Percentiles rank a stretch among this genome's conserved stretches.
phyloP scores from a whole-genome alignment of 179 eudicot genomes.

The Nepenthes alata region DNA sequence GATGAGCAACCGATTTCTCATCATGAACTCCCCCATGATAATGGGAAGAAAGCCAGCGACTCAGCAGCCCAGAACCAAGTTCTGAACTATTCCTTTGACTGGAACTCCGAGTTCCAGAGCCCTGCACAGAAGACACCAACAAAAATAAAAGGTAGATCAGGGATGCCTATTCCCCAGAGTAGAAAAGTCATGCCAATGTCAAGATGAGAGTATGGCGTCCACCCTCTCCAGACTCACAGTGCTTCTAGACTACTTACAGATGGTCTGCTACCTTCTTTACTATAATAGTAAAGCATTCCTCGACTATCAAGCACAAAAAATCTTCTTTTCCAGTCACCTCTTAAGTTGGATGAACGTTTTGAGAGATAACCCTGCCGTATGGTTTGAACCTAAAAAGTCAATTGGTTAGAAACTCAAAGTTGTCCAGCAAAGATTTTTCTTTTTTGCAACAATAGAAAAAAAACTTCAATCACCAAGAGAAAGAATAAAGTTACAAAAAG shows the following conservation, averaged over 20 bases:
- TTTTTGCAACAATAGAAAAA: not conserved
- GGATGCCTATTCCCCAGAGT: not conserved
- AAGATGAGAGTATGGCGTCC: not conserved
- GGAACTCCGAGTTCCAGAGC: slow-evolving; percentile 72
- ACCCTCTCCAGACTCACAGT: not conserved
- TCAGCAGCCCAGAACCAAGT: slow-evolving; percentile 88
- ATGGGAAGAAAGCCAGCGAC: slow-evolving; percentile 98
- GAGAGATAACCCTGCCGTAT: slow-evolving; percentile 97
- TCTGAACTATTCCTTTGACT: slow-evolving; percentile 96
- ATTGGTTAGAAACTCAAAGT: slow-evolving; percentile 12
- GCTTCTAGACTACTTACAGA: slow-evolving; percentile 51
- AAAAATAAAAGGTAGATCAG: slow-evolving; percentile 1
- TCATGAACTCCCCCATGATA: slow-evolving; percentile 96
- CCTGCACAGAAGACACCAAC: slow-evolving; percentile 26
- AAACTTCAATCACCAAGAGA: not conserved
- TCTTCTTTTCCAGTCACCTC: slow-evolving; percentile 99
- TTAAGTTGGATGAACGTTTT: slow-evolving; percentile 89
- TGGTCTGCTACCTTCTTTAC: slow-evolving; percentile 73
- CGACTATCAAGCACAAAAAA: slow-evolving; percentile 98
- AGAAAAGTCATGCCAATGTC: not conserved
- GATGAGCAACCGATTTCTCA: slow-evolving; percentile 92
- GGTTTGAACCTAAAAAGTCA: slow-evolving; percentile 70
- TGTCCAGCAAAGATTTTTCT: not conserved
- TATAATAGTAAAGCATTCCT: slow-evolving; percentile 94
- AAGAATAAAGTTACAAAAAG: not conserved